Base-by-base conservation (phyloP, 2,329 filamentous ascomycete species). In the Endothia cerciana region DNA sequence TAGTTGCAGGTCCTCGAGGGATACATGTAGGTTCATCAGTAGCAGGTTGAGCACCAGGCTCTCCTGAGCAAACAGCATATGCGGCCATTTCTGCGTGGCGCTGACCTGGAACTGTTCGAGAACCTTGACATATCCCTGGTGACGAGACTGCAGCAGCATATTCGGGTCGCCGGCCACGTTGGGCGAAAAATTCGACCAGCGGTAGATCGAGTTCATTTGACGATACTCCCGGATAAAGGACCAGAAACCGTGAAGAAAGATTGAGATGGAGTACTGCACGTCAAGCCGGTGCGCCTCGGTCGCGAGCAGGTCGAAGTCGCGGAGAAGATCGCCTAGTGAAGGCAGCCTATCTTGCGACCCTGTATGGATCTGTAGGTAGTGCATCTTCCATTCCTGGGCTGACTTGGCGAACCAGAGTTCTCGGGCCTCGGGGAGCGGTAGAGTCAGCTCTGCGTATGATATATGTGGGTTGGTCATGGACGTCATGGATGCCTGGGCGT, bases 401-500 rank as follows among this genome's bases (percentile, higher is more conserved):
- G 83, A 83, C 38, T 83, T 82, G 1, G 90, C 89, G 58, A 86
- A 82, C 90, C 90, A 93, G 1, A 93, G 74, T 15, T 84, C 81
- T 63, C 83, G 81, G 0, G 85, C 79, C 67, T 85, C 85, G 0
- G 90, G 90, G 0, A 93, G 75, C 1, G 89, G 88, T 2, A 92
- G 77, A 4, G 85, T 85, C 59, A 92, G 77, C 71, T 92, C 90
- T 0, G 88, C 83, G 71, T 91, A 92, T 0, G 89, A 90, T 69
- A 92, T 86, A 25, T 87, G 78, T 0, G 89, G 87, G 66, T 85
- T 88, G 28, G 85, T 87, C 63, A 90, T 79, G 4, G 90, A 81
- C 1, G 87, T 86, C 78, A 92, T 89, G 2, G 90, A 91, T 4
- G 85, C 82, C 67, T 91, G 87, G 0, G 87, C 82, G 71, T 92